Conservation (phyloP, 768 basidiomycete genomes). For the Boletus rex-veris region DNA sequence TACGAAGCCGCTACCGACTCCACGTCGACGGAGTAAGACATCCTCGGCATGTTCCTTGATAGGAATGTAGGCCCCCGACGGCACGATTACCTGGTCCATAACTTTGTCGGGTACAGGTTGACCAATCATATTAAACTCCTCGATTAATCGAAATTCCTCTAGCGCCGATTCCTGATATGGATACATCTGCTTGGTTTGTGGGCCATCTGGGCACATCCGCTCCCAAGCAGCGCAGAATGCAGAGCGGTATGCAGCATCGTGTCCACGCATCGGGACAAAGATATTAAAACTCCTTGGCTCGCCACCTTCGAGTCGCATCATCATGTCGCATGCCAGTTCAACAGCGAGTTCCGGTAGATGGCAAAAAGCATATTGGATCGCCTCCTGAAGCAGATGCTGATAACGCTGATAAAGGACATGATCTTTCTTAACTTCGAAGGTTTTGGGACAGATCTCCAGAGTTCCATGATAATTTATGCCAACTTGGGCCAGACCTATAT, state of each 20-base stretch:
- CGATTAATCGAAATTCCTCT: conserved; percentile 10
- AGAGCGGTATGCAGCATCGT: conserved; percentile 5
- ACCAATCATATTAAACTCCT: conserved; percentile 15
- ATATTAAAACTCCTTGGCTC: background rate
- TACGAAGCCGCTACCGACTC: conserved; percentile 8
- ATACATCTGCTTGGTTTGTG: background rate
- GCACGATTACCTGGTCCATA: conserved; percentile 10
- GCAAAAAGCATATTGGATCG: conserved; percentile 10
- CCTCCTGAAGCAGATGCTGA: conserved; percentile 7
- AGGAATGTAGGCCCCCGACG: conserved; percentile 10
- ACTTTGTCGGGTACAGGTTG: conserved; percentile 7
- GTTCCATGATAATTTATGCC: conserved; percentile 17
- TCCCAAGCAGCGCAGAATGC: conserved; percentile 9
- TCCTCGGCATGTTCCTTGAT: conserved; percentile 11
- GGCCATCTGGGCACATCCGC: background rate
- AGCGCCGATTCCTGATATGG: conserved; percentile 2
- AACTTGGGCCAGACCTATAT: background rate
- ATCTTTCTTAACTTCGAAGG: background rate
- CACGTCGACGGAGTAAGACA: conserved; percentile 9
- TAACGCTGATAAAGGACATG: conserved; percentile 11
- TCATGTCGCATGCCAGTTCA: conserved; percentile 14
- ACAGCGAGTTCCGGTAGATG: conserved; percentile 11
- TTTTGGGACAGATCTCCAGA: conserved; percentile 8
- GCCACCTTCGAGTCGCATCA: background rate
- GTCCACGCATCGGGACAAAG: background rate